Evolutionary conservation across 768 basidiomycete species (phyloP).

Genomic region (Tylopilus vinaceipallidus): DNA sequence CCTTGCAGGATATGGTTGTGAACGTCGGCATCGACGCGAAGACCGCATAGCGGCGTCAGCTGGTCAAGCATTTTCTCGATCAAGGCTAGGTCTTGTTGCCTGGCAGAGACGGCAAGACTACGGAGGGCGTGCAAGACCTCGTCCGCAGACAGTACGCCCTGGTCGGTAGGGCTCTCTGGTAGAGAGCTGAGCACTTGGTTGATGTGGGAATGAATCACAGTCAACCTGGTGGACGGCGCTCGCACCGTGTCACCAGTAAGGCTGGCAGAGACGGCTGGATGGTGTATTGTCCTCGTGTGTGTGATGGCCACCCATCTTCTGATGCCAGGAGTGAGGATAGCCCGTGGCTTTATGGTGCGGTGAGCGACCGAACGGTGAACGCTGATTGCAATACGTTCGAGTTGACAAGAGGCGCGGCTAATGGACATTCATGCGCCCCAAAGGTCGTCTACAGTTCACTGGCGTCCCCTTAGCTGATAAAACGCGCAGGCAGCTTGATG

Average conservation of each 20-base stretch:
- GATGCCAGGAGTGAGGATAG: conserved; percentile 12
- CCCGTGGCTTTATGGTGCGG: conserved; percentile 10
- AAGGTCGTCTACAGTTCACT: conserved; percentile 14
- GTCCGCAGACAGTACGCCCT: conserved; percentile 11
- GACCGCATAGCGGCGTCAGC: conserved; percentile 45
- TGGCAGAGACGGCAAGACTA: conserved; percentile 49
- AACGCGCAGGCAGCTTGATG: not conserved
- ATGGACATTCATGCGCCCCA: conserved; percentile 64
- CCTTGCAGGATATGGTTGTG: conserved; percentile 50
- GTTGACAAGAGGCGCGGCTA: conserved; percentile 34
- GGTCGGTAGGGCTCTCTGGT: conserved; percentile 6
- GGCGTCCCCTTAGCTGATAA: conserved; percentile 10
- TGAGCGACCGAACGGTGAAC: conserved; percentile 23
- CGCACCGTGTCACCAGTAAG: conserved; percentile 12
- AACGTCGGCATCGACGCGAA: conserved; percentile 43
- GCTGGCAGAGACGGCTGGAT: not conserved
- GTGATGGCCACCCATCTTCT: conserved; percentile 21
- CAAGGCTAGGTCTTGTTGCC: conserved; percentile 51
- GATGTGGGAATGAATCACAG: conserved; percentile 22
- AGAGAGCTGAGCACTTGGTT: conserved; percentile 24
- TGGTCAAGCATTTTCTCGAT: conserved; percentile 53
- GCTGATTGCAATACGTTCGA: conserved; percentile 28
- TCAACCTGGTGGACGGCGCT: conserved; percentile 16
- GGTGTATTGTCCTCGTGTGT: conserved; percentile 8
- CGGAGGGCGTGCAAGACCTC: conserved; percentile 42